Base-by-base conservation (phyloP, 2,329 filamentous ascomycete species). In the Davidsoniella eucalypti region DNA sequence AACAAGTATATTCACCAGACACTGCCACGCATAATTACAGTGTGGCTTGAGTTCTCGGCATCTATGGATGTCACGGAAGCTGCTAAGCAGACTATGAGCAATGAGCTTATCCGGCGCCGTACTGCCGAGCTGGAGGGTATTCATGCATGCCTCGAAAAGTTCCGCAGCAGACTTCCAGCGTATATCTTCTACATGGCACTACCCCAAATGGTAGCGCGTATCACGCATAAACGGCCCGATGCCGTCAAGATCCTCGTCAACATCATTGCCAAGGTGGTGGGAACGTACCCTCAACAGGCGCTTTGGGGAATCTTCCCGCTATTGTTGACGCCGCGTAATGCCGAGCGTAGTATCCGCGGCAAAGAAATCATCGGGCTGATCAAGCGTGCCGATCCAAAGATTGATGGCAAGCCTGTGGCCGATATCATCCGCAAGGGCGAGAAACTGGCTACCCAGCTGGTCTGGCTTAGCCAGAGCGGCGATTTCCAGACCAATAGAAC, bases 1-100 rank as follows among this genome's bases (percentile, higher is more conserved):
- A 92, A 87, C 44, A 98, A 96, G 65, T 95, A 96, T 63, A 77
- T 95, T 41, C 94, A 94, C 59, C 88, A 96, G 63, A 95, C 88
- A 0, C 69, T 98, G 33, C 93, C 92, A 0, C 84, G 93, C 54
- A 73, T 95, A 43, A 67, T 99, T 39, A 98, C 92, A 0, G 70
- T 98, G 2, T 99, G 93, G 90, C 71, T 98, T 37, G 90, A 95
- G 58, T 75, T 98, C 54, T 90, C 87, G 5, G 81, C 83, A 37
- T 33, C 29, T 10, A 78, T 84, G 53, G 71, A 87, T 36, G 76
- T 42, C 8, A 25, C 16, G 2, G 18, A 21, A 21, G 23, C 21
- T 21, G 17, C 23, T n/a, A 23, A 42, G 17, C 16, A 75, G 66
- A 38, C 62, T 16, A 43, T 73, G 42, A 73, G 70, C 33, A 65